Conservation (phyloP, 768 basidiomycete species). For the Boletus rubescentipes region DNA sequence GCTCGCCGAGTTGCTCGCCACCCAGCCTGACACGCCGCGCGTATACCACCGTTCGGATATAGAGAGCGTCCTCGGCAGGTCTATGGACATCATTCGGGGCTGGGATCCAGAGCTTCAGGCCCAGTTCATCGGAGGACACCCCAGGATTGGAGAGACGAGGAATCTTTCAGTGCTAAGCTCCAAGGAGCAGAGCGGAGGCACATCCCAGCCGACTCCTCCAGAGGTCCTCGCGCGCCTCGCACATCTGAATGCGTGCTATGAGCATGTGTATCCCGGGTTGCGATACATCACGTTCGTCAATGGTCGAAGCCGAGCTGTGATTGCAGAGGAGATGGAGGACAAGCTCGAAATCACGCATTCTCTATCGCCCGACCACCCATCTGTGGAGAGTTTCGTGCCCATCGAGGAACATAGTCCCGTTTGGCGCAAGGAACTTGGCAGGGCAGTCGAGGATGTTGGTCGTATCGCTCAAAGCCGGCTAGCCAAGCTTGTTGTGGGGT, state of each 20-base stretch:
- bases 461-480: slow-evolving; percentile 74
- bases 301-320: slow-evolving; percentile 66
- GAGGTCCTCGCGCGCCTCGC: slow-evolving; percentile 70
- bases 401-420: slow-evolving; percentile 40
- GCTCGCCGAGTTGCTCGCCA: slow-evolving; percentile 48
- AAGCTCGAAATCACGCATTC: slow-evolving; percentile 54
- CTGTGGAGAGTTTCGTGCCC: slow-evolving; percentile 36
- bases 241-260: slow-evolving; percentile 78
- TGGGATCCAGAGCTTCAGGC: slow-evolving; percentile 56
- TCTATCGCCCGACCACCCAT: slow-evolving; percentile 37
- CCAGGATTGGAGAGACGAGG: slow-evolving; percentile 82
- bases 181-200: slow-evolving; percentile 67
- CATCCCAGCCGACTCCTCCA: slow-evolving; percentile 56
- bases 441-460: slow-evolving; percentile 75
- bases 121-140: slow-evolving; percentile 79
- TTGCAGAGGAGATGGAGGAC: slow-evolving; percentile 80
- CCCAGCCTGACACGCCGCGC: slow-evolving; percentile 23
- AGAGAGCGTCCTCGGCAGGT: slow-evolving; percentile 52
- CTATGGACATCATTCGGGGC: slow-evolving; percentile 46
- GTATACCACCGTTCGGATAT: slow-evolving; percentile 41
- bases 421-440: slow-evolving; percentile 68
- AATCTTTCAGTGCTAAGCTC: slow-evolving; percentile 74
- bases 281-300: slow-evolving; percentile 94
- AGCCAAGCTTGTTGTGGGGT: slow-evolving; percentile 25
- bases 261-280: slow-evolving; percentile 67